Percentiles rank a stretch among this genome's conserved stretches.
phyloP scores from a whole-genome alignment of 2,329 filamentous ascomycete species.

The Herpotrichia juniperi region DNA sequence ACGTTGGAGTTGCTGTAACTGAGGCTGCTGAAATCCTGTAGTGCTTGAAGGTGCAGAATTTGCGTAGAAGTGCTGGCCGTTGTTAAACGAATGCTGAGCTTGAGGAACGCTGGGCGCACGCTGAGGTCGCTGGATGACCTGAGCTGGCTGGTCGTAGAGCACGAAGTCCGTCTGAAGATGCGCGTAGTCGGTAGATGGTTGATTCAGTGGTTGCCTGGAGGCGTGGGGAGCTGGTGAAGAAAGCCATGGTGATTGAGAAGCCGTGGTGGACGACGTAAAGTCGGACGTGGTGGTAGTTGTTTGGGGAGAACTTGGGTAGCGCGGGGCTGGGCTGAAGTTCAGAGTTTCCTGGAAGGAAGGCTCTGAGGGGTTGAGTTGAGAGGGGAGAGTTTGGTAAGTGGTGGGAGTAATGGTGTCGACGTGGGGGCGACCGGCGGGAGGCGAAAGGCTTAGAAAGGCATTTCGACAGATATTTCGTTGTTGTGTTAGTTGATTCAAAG shows the following conservation, averaged over 20 bases:
- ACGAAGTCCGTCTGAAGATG: slow-evolving; percentile 74
- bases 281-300: slow-evolving; percentile 69
- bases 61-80: slow-evolving; percentile 68
- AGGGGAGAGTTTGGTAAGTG: slow-evolving; percentile 31
- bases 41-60: slow-evolving; percentile 69
- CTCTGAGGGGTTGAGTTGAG: slow-evolving; percentile 40
- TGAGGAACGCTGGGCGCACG: slow-evolving; percentile 60
- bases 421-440: slow-evolving; percentile 28
- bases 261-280: slow-evolving; percentile 81
- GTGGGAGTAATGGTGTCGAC: slow-evolving; percentile 40
- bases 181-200: slow-evolving; percentile 50
- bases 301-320: slow-evolving; percentile 64
- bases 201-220: slow-evolving; percentile 57
- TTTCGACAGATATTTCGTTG: slow-evolving; percentile 40
- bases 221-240: slow-evolving; percentile 65
- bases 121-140: slow-evolving; percentile 49
- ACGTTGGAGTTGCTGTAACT: slow-evolving; percentile 52
- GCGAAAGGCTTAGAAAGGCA: slow-evolving; percentile 46
- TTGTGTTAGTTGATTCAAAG: slow-evolving; percentile 23
- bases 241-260: slow-evolving; percentile 80
- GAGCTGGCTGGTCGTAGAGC: slow-evolving; percentile 67
- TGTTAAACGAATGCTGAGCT: slow-evolving; percentile 65
- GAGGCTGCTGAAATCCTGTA: slow-evolving; percentile 59
- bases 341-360: slow-evolving; percentile 56
- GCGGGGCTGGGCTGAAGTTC: slow-evolving; percentile 69